Percentiles rank a stretch among this genome's conserved stretches.
phyloP scores from a whole-genome alignment of 805 yeast species.

The Cephaloascus fragrans region DNA sequence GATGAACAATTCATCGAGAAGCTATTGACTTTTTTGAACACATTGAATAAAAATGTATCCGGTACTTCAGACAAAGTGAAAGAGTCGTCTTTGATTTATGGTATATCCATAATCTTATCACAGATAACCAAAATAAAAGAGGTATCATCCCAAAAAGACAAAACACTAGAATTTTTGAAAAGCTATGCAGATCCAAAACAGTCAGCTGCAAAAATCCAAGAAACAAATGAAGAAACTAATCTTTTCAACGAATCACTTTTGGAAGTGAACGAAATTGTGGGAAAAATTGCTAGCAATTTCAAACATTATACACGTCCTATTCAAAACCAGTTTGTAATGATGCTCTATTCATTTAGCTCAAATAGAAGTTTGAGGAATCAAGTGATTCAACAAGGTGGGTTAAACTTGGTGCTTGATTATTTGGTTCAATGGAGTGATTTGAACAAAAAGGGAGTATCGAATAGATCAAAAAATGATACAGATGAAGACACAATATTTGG shows the following conservation, averaged over 20 bases:
- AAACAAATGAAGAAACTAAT: slow-evolving; percentile 15
- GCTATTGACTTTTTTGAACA: slow-evolving; percentile 12
- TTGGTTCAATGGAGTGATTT: slow-evolving; percentile 20
- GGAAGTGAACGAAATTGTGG: slow-evolving; percentile 13
- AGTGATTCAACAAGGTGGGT: slow-evolving; percentile 37
- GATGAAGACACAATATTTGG: slow-evolving; percentile 11
- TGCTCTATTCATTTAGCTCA: slow-evolving; percentile 23
- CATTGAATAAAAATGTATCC: slow-evolving; percentile 1
- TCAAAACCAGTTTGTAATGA: slow-evolving; percentile 16
- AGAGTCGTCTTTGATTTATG: slow-evolving; percentile 21
- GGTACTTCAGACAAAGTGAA: slow-evolving; percentile 1
- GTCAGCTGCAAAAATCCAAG: slow-evolving; percentile 11
- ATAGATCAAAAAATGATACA: slow-evolving; percentile 8
- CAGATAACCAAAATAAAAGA: slow-evolving; percentile 26
- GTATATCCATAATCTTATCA: slow-evolving; percentile 27
- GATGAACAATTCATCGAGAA: slow-evolving; percentile 22
- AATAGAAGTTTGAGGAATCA: slow-evolving; percentile 16
- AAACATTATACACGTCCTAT: slow-evolving; percentile 6
- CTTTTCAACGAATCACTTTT: slow-evolving; percentile 20
- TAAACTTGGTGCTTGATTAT: slow-evolving; percentile 26
- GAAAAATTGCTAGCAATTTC: slow-evolving; percentile 9
- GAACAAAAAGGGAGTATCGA: slow-evolving; percentile 8
- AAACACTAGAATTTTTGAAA: slow-evolving; percentile 25
- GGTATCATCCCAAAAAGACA: slow-evolving; percentile 15
- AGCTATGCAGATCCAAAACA: slow-evolving; percentile 21